Percentiles rank a stretch among this genome's conserved stretches.
Conservation (phyloP, 2,329 filamentous ascomycete genomes). For the Curvularia sp. region DNA sequence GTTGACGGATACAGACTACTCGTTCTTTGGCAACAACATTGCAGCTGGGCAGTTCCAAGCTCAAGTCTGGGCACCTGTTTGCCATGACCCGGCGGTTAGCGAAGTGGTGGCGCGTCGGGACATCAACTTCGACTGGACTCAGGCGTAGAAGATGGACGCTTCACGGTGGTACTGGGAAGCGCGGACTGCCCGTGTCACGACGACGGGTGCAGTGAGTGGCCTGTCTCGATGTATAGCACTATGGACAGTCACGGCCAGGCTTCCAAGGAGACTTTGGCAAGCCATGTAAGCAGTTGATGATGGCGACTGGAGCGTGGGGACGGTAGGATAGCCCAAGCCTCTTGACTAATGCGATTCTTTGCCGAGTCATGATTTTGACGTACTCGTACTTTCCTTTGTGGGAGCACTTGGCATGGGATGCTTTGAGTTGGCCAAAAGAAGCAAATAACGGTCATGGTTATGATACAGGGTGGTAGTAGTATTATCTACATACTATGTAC, state of each 20-base stretch:
- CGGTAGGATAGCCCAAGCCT: background rate
- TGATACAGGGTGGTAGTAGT: no score
- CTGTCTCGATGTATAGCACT: background rate
- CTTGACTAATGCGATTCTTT: background rate
- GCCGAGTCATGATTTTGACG: background rate
- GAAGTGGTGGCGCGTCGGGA: slow-evolving; percentile 28
- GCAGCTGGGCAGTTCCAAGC: slow-evolving; percentile 37
- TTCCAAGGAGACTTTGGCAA: background rate
- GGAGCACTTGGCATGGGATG: background rate
- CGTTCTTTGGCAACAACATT: slow-evolving; percentile 44
- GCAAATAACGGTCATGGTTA: no score
- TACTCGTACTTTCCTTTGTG: background rate
- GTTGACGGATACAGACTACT: slow-evolving; percentile 41
- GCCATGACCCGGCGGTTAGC: slow-evolving; percentile 30
- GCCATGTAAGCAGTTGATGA: background rate
- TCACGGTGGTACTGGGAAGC: background rate
- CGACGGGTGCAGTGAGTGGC: background rate
- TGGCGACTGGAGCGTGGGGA: background rate
- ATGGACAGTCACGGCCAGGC: background rate
- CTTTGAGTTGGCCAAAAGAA: no score
- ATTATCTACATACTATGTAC: no score
- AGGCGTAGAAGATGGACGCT: slow-evolving; percentile 4
- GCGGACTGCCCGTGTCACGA: slow-evolving; percentile 10
- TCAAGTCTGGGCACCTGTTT: slow-evolving; percentile 45
- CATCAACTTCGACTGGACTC: slow-evolving; percentile 29